These are phyloP conservation scores for Stellera chamaejasme DNA, from an alignment of 345 rosid genomes.

Conservation along the genomic window DNA sequence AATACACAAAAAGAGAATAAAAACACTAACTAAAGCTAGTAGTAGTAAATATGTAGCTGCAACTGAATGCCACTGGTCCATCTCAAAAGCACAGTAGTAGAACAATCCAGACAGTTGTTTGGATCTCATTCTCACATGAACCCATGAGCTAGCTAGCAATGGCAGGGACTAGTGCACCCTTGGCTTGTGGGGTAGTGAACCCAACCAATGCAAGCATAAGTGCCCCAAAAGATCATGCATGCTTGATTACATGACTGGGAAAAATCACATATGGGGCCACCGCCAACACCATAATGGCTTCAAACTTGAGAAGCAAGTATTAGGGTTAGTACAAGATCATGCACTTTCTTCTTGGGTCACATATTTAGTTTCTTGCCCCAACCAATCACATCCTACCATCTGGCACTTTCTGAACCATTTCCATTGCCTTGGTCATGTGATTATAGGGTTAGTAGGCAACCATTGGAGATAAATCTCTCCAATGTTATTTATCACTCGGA, in stretches of 20 bases:
- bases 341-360: background rate
- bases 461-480: no score
- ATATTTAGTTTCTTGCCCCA: background rate
- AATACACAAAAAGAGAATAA: no score
- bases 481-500: no score
- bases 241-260: background rate
- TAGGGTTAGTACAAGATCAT: background rate
- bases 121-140: no score
- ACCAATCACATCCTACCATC: slow-evolving; percentile 4
- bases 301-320: background rate
- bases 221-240: slow-evolving; percentile 3
- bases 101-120: slow-evolving; percentile 8
- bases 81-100: slow-evolving; percentile 1
- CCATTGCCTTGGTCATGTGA: slow-evolving; percentile 1
- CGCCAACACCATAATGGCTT: slow-evolving; percentile 12
- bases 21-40: no score
- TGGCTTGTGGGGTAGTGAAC: slow-evolving; percentile 8
- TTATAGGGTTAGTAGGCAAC: no score
- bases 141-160: background rate
- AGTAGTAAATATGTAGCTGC: no score
- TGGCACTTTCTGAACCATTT: slow-evolving; percentile 10
- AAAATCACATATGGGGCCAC: slow-evolving; percentile 16
- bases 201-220: background rate
- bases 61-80: background rate
- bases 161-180: slow-evolving; percentile 2